phyloP scores from a whole-genome alignment of 495 filamentous ascomycete genomes.

The Penicillium coprophilum region DNA sequence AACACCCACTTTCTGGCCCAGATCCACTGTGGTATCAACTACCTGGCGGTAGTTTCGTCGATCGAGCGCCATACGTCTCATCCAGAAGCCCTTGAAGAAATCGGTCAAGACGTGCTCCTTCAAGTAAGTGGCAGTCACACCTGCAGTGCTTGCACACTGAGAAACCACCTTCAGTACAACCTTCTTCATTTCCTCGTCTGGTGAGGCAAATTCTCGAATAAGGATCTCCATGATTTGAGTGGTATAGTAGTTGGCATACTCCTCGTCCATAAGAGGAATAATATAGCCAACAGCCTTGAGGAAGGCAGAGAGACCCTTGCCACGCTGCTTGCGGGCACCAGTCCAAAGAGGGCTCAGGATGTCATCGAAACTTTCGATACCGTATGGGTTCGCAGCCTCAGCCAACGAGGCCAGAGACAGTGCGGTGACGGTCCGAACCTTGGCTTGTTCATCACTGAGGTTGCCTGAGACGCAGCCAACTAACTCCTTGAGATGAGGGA shows the following conservation, averaged over 20 bases:
- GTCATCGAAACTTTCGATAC: conserved; percentile 98
- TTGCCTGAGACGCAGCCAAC: conserved; percentile 97
- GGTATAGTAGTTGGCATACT: conserved; percentile 99
- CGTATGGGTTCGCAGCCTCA: conserved; percentile 95
- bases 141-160: conserved; percentile 92
- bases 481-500: conserved; percentile 92
- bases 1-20: conserved; percentile 94
- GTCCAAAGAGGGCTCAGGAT: conserved; percentile 98
- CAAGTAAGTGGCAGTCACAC: conserved; percentile 90
- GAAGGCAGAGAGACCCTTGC: conserved; percentile 94
- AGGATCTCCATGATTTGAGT: conserved; percentile 99
- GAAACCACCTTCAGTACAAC: conserved; percentile 96
- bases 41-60: conserved; percentile 97
- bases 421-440: conserved; percentile 93
- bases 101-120: conserved; percentile 93
- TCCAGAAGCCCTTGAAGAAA: conserved; percentile 99
- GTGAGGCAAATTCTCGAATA: conserved; percentile 90
- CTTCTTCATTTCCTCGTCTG: conserved; percentile 99
- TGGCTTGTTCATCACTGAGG: conserved; percentile 95
- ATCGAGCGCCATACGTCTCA: conserved; percentile 92
- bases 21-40: conserved; percentile 95
- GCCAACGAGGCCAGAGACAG: conserved; percentile 94
- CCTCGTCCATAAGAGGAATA: conserved; percentile 98
- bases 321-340: conserved; percentile 89
- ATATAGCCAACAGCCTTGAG: conserved; percentile 98